Evolutionary conservation across 176 grass and related monocot species (phyloP), one percentile per base, ranked within the genome.

Genomic region (Themeda triandra): DNA sequence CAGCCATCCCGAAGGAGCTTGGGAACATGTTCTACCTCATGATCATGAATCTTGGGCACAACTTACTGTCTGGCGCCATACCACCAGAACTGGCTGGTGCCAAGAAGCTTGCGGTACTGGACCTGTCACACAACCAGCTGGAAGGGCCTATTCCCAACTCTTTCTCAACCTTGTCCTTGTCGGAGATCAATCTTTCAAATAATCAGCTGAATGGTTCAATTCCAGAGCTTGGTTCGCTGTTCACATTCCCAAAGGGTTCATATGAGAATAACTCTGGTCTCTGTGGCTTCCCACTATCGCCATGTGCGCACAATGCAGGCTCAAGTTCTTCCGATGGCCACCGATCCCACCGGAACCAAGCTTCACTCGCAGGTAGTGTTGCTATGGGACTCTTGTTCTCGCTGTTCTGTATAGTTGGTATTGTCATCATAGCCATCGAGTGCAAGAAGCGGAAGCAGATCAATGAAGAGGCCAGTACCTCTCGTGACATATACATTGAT

Each of bases 21-120:
- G 92, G 95, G 15, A 77, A 19, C 75, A 93, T 98, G 95, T 98
- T 35, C 78, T 98, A 98, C 80, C 89, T 98, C 79, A 90, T 94
- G 95, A 98, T 98, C 65, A 83, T 98, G 78, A 98, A 98, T 87
- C 90, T 98, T 8, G 90, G 92, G 60, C 95, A 98, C 80, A 98
- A 98, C 51, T 63, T 89, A 8, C 78, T 98, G 40, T 95, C 92
- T 3, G 92, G 92, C 31, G 6, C 81, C 54, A 94, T 98, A 68
- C 95, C 95, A 1, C 9, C 62, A 0, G 90, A 93, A 44, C 86
- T 98, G 13, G 95, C 92, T 0, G 79, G 62, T 44, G 62, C 92
- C 12, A 86, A 88, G 32, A 90, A 79, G 66, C 84, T 95, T 18
- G 95, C 90, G 1, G 92, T 98, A n/a, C 84, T 98, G 65, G 92